These are phyloP conservation scores for Aspergillus eucalypticola DNA, from an alignment of 2,329 filamentous ascomycete genomes.

Conservation along the genomic window DNA sequence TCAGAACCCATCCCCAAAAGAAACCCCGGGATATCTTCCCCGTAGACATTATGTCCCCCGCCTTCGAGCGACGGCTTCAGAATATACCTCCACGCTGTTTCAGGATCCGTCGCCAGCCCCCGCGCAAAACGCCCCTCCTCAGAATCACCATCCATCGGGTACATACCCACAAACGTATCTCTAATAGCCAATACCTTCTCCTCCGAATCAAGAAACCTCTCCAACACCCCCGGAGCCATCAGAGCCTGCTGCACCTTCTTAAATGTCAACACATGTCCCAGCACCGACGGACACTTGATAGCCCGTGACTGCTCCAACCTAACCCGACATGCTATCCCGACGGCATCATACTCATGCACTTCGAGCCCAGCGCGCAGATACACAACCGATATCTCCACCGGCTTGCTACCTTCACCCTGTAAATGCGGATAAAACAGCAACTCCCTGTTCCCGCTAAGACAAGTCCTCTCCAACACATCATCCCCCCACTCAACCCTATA, in stretches of 20 bases:
- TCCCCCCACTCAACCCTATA: conserved; percentile 41
- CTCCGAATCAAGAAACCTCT: conserved; percentile 33
- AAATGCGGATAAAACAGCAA: conserved; percentile 40
- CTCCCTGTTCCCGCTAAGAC: conserved; percentile 31
- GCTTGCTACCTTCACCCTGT: not conserved
- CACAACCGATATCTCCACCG: conserved; percentile 45
- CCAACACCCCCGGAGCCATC: conserved; percentile 31
- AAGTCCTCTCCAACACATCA: conserved; percentile 33
- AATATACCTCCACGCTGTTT: conserved; percentile 33
- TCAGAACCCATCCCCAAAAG: conserved; percentile 26
- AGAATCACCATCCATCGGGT: conserved; percentile 35
- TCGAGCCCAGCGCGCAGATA: conserved; percentile 50
- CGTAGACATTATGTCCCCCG: conserved; percentile 47
- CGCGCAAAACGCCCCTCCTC: conserved; percentile 29
- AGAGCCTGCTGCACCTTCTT: conserved; percentile 49
- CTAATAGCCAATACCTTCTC: conserved; percentile 30
- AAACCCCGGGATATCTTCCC: conserved; percentile 39
- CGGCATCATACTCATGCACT: conserved; percentile 38
- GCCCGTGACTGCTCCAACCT: conserved; percentile 42
- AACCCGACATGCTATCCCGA: conserved; percentile 33
- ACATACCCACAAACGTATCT: conserved; percentile 42
- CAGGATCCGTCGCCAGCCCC: conserved; percentile 24
- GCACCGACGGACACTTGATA: conserved; percentile 49
- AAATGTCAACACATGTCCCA: conserved; percentile 45
- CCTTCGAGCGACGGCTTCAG: conserved; percentile 50